Base-by-base conservation (phyloP, 805 yeast species). In the Metschnikowia rubicola region DNA sequence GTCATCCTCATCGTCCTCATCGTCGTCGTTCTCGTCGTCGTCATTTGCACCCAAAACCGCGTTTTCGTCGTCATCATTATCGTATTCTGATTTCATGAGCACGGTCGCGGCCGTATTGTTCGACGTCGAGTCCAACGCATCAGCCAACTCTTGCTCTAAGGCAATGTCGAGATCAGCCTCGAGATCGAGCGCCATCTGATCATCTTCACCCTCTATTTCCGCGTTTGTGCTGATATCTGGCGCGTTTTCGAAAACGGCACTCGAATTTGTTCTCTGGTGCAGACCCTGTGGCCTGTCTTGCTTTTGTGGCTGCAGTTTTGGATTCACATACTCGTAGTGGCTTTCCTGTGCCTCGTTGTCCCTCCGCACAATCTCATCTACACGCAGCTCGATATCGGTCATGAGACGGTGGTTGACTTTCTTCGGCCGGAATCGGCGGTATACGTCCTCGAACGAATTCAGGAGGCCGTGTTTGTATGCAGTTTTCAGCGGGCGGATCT, bases 311-410 rank as follows among this genome's bases (percentile, higher is more conserved):
- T 58, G 71, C 51, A 68, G 69, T 50, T 70, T 74, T 45, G 63
- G 56, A 53, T 84, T 90, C 2, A 89, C 73, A 44, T 89, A 73
- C 59, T 91, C 96, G 59, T 83, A 89, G 33, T 77, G 78, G 26
- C 85, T 78, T 38, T 84, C 88, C 62, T 88, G 91, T 0, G 97
- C 96, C 48, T 85, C 90, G 34, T 79, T 87, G 62, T 92, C 99
- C 39, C 81, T 67, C 51, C 79, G 72, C 30, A 92, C 71, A 43
- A 92, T 69, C 60, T 84, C 88, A 48, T 87, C 86, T 4, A 92
- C 96, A 45, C 80, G 80, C 33, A 78, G 77, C 54, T 92, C 97
- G 8, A 89, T 82, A 52, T 81, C 83, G 47, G 88, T 87, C 60
- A 90, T 81, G 21, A 86, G 83, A 36, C 83, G 73, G 43, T 82